Base-by-base conservation (phyloP, 148 eudicot species). In the Pharnaceum exiguum region DNA sequence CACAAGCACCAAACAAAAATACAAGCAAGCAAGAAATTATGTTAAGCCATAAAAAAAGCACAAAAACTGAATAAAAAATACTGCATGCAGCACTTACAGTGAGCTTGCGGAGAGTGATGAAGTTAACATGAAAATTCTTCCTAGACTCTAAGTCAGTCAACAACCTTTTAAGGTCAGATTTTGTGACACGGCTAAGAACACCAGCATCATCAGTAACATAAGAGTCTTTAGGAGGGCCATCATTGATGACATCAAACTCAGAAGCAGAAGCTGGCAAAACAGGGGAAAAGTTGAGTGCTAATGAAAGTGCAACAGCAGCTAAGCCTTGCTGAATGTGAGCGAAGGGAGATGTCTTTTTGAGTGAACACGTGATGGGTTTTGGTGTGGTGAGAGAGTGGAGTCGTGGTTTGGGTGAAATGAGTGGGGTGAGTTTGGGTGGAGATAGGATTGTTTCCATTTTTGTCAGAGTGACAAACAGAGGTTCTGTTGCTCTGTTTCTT, bases 181-280 rank as follows among this genome's bases (percentile, higher is more conserved):
- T 89, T 0, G 99, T 94, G 1, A 94, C 83, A 0, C 99, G 77
- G 29, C 90, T 94, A 50, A 94, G 85, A 47, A 94, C 99, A 1
- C 96, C 96, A 2, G 99, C 99, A 75, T 94, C 99, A 75, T 94
- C 99, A 11, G 86, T 78, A 12, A 89, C 95, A 71, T 81, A 86
- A 0, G 91, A 58, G 0, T 94, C 99, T 26, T 83, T 78, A 0
- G 95, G 91, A 0, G 99, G 99, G 7, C 87, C 91, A 5, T 86
- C 91, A 54, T 78, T 86, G 2, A 94, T 28, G 22, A 94, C 89
- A 73, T 94, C 85, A 67, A 94, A 94, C 28, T 94, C 99, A 42
- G 99, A 82, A 5, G 95, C 17, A 2, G 62, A 66, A 35, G 45
- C 43, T 2, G 72, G 66, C 51, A 69, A 36, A 53, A 87, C 36